Evolutionary conservation across 2,329 filamentous ascomycete genomes (phyloP).

Genomic region (Microdochium trichocladiopsis): DNA sequence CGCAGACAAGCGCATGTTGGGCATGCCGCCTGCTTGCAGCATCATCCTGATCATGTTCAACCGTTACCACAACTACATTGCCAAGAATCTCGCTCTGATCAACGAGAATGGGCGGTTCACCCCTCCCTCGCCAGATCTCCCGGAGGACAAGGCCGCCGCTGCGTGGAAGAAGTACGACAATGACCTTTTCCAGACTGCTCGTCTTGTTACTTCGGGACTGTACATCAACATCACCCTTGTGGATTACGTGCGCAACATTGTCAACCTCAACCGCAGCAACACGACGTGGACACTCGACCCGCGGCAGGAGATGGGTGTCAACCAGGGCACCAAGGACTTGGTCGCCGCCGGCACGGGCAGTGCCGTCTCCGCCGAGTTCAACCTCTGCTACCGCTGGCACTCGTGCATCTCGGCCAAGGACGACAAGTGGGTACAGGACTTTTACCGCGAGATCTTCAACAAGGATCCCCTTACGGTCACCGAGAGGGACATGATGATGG

Average conservation of each 20-base stretch:
- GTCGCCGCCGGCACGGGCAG: slow-evolving; percentile 71
- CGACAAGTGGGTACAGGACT: slow-evolving; percentile 70
- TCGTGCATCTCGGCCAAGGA: slow-evolving; percentile 69
- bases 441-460: slow-evolving; percentile 57
- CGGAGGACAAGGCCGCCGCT: slow-evolving; percentile 38
- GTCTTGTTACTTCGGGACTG: slow-evolving; percentile 66
- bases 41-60: slow-evolving; percentile 73
- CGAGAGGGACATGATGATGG: slow-evolving; percentile 52
- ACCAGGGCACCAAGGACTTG: slow-evolving; percentile 43
- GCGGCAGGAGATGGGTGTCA: slow-evolving; percentile 57
- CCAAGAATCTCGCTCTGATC: slow-evolving; percentile 71
- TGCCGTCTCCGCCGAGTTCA: slow-evolving; percentile 82
- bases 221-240: slow-evolving; percentile 74
- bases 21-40: slow-evolving; percentile 65
- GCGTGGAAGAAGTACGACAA: slow-evolving; percentile 67
- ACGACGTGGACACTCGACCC: slow-evolving; percentile 80
- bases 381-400: slow-evolving; percentile 83
- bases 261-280: slow-evolving; percentile 65
- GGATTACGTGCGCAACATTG: slow-evolving; percentile 73
- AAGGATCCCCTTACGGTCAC: slow-evolving; percentile 50
- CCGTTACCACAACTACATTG: slow-evolving; percentile 82
- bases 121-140: slow-evolving; percentile 45
- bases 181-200: slow-evolving; percentile 72
- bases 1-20: slow-evolving; percentile 61
- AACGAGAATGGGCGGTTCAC: slow-evolving; percentile 78